These are phyloP conservation scores for Discostella stelligeroides DNA, from an alignment of 108 stramenopile genomes.

Conservation along the genomic window DNA sequence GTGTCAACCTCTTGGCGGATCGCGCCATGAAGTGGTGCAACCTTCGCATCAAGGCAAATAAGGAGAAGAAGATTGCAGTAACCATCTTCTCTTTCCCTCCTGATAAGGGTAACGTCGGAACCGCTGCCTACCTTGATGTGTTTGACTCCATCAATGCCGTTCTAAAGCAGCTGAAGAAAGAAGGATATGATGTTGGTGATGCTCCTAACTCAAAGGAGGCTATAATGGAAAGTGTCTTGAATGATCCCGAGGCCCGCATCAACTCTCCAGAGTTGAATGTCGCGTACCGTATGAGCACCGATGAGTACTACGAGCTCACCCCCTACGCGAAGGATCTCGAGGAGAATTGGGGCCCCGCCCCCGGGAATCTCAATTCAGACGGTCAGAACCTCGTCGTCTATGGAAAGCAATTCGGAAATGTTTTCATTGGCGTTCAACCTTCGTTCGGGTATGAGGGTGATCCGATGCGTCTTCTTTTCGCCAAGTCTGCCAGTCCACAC, in stretches of 20 bases:
- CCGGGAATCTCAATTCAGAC: conserved; percentile 96
- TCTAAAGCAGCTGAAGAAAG: conserved; percentile 79
- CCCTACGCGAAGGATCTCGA: conserved; percentile 94
- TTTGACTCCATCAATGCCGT: conserved; percentile 97
- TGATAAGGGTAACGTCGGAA: conserved; percentile 98
- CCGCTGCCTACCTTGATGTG: conserved; percentile 97
- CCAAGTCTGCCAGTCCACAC: conserved; percentile 97
- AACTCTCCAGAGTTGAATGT: conserved; percentile 95
- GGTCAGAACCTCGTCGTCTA: conserved; percentile 95
- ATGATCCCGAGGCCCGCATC: conserved; percentile 94
- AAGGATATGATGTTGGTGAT: conserved; percentile 94
- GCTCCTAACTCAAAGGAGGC: conserved; percentile 80
- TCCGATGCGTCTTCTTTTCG: conserved; percentile 92
- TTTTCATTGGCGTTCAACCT: conserved; percentile 96
- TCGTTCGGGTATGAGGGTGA: conserved; percentile 97
- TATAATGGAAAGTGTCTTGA: conserved; percentile 87
- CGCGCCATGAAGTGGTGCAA: conserved; percentile 91
- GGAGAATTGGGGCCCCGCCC: conserved; percentile 98
- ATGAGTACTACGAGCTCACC: conserved; percentile 94
- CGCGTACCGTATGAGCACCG: conserved; percentile 94
- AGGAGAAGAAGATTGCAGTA: conserved; percentile 95
- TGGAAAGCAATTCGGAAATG: conserved; percentile 95
- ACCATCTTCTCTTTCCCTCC: conserved; percentile 98
- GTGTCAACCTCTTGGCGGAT: conserved; percentile 93
- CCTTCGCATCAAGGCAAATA: conserved; percentile 80